Percentiles rank a stretch among this genome's conserved stretches.
Conservation (phyloP, 768 basidiomycete species). For the Mycena floridula region DNA sequence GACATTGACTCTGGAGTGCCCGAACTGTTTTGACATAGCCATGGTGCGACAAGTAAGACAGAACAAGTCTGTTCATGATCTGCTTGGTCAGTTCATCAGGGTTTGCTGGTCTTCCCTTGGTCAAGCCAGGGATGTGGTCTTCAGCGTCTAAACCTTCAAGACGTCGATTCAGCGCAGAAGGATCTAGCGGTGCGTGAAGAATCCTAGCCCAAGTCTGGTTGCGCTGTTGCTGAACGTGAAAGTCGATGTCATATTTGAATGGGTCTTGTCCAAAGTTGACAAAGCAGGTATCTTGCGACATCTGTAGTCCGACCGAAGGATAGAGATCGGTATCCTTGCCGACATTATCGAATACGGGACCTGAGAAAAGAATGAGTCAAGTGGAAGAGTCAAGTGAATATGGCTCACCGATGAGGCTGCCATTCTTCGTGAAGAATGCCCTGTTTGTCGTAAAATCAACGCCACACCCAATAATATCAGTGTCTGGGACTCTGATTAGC, state of each 20-base stretch:
- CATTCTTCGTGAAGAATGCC: constrained; percentile 90
- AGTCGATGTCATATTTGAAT: constrained; percentile 89
- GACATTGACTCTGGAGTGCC: constrained; percentile 51
- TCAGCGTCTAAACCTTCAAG: constrained; percentile 13
- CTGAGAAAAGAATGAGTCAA: constrained; percentile 4
- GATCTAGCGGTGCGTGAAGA: constrained; percentile 46
- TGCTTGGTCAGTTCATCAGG: constrained; percentile 46
- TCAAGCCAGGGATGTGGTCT: no score
- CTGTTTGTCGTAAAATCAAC: constrained; percentile 79
- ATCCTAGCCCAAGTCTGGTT: constrained; percentile 64
- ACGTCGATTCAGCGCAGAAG: constrained; percentile 23
- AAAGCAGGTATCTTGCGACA: constrained; percentile 68
- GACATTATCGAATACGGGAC: constrained; percentile 65
- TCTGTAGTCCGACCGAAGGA: constrained; percentile 86
- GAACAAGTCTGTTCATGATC: constrained; percentile 66
- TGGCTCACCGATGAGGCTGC: constrained; percentile 55
- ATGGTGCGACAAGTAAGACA: constrained; percentile 78
- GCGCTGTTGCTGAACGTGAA: constrained; percentile 69
- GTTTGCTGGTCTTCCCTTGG: constrained; percentile 17
- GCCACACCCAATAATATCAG: constrained; percentile 88
- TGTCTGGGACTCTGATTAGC: no score
- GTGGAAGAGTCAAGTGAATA: constrained; percentile 1
- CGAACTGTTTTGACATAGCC: constrained; percentile 72
- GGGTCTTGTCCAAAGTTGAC: constrained; percentile 86
- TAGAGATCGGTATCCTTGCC: constrained; percentile 64